A percentile compares a stretch with the other conserved stretches of the same genome.
Conservation (phyloP, 2,329 filamentous ascomycete genomes). For the Fusarium tupiense region DNA sequence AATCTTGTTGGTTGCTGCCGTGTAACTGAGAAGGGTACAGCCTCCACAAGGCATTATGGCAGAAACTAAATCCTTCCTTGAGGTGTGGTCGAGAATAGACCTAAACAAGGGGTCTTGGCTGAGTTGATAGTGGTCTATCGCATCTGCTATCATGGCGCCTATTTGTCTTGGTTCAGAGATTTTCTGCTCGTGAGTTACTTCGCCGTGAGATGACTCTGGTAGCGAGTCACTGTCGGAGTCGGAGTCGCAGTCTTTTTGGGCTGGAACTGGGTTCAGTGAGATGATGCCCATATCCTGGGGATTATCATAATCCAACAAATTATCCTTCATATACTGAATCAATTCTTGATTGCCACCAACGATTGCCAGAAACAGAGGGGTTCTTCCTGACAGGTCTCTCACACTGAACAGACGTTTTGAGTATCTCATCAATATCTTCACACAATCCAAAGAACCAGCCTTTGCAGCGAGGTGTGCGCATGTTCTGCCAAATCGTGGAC, state of each 20-base stretch:
- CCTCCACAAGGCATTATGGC: constrained; percentile 37
- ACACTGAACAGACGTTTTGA: constrained; percentile 21
- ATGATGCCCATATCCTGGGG: constrained; percentile 12
- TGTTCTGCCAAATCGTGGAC: constrained; percentile 17
- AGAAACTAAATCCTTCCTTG: constrained; percentile 21
- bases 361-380: constrained; percentile 33
- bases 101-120: constrained; percentile 6
- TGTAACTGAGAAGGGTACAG: constrained; percentile 40
- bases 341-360: constrained; percentile 13
- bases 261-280: not conserved
- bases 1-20: not conserved
- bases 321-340: constrained; percentile 26
- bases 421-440: constrained; percentile 19
- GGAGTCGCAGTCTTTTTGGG: not conserved
- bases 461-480: constrained; percentile 35
- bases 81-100: constrained; percentile 23
- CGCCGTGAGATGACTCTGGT: not conserved
- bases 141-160: constrained; percentile 26
- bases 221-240: not conserved
- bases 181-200: not conserved
- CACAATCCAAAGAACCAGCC: constrained; percentile 28
- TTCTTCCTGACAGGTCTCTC: constrained; percentile 26
- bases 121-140: constrained; percentile 14
- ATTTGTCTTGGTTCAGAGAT: constrained; percentile 5
- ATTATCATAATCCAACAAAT: constrained; percentile 5